Percentiles rank a stretch among this genome's conserved stretches.
Conservation (phyloP, 306 rosid species). For the Sicyos edulis region DNA sequence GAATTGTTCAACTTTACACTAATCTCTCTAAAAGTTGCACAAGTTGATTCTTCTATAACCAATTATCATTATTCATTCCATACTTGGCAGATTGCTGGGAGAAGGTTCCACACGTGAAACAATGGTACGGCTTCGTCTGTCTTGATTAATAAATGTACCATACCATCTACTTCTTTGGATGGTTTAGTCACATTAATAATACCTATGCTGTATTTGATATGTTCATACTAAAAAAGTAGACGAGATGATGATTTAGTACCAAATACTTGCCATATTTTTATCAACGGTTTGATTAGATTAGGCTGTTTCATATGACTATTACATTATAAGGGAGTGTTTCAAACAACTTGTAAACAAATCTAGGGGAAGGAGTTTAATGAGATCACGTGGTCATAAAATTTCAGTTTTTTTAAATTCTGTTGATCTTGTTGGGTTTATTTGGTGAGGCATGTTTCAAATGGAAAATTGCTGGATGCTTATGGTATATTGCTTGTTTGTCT, state of each 20-base stretch:
- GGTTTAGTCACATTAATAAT: neutral
- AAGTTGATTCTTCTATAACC: neutral
- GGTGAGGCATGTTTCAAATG: neutral
- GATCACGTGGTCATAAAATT: neutral
- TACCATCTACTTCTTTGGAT: neutral
- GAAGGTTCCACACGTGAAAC: constrained; percentile 50
- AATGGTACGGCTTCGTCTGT: constrained; percentile 47
- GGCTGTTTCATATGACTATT: neutral
- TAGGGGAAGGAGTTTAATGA: neutral
- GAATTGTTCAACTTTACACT: neutral
- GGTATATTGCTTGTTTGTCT: constrained; percentile 18
- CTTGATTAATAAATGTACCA: neutral
- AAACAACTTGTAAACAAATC: neutral
- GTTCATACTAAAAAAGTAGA: neutral
- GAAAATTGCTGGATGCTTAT: neutral
- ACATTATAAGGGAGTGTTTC: neutral
- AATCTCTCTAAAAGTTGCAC: constrained; percentile 7
- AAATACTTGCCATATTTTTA: too few relatives aligned
- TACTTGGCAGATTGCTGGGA: constrained; percentile 86
- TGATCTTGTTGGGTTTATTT: neutral
- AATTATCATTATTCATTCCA: constrained; percentile 17
- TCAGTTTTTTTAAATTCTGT: neutral
- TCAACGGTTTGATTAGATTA: constrained; percentile 1
- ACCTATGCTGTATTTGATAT: constrained; percentile 8
- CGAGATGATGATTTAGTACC: neutral